Base-by-base conservation (phyloP, 768 basidiomycete genomes). In the Amylocystis lapponica region DNA sequence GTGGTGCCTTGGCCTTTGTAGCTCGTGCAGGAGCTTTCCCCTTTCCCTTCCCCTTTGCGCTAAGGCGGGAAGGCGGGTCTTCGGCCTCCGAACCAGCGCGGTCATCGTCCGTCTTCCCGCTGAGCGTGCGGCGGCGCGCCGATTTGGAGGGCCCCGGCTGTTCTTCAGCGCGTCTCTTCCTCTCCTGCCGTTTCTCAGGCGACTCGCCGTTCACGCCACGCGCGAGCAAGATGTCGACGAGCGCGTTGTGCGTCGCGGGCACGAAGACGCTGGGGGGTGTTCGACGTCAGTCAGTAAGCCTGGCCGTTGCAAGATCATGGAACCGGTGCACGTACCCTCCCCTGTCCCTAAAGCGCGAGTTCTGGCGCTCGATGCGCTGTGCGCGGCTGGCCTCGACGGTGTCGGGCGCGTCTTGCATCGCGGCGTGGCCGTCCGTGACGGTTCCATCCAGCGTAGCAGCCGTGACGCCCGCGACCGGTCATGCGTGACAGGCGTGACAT, bases 271-370 rank as follows among this genome's bases (percentile, higher is more conserved):
- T 81, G 31, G 12, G 5, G 14, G 9, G 35, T 16, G 30, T 30
- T n/a, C n/a, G n/a, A n/a, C n/a, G 30, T 30, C 9, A 19, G 25
- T n/a, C 23, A 19, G 27, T 10, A 17, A 4, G n/a, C 12, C 22
- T 13, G n/a, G 36, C 20, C 20, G 27, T 21, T 12, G 37, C 38
- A 38, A 26, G 34, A 27, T n/a, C n/a, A 27, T 30, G 29, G 27
- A 10, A 21, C 10, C 32, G 19, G 4, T n/a, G 4, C 17, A 56
- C 63, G 21, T 39, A 65, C 63, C 63, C 63, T n/a, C 63, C 63
- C 27, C 63, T 74, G 60, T 84, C 80, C 41, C 83, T 73, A 59
- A 83, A 81, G 20, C 83, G 68, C 26, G 81, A 70, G 51, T 84
- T 77, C 47, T 78, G 79, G 31, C 81, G 72, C 54, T 81, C 70